Evolutionary conservation across 2,329 filamentous ascomycete genomes (phyloP).

Genomic region (Fusarium succisae): DNA sequence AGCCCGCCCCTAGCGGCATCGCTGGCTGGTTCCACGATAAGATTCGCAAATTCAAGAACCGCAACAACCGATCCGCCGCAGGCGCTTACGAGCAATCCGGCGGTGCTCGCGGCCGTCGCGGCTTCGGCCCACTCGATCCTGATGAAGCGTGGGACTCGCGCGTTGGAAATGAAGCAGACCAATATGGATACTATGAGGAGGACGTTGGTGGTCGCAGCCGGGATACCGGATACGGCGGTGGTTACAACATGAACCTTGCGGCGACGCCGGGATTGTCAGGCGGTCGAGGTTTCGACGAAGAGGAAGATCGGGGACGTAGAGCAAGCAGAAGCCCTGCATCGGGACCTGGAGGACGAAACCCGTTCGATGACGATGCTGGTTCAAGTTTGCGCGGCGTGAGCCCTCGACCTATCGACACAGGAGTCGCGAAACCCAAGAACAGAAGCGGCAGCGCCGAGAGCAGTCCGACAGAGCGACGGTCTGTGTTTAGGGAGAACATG

Average conservation of each 20-base stretch:
- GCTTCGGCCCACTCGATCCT: conserved; percentile 76
- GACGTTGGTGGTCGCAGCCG: conserved; percentile 46
- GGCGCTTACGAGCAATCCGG: conserved; percentile 76
- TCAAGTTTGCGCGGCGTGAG: conserved; percentile 76
- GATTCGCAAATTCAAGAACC: conserved; percentile 69
- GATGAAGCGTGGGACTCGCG: conserved; percentile 88
- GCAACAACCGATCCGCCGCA: conserved; percentile 71
- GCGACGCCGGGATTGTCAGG: conserved; percentile 46
- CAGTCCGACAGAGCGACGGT: conserved; percentile 74
- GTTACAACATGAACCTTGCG: conserved; percentile 61
- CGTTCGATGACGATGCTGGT: conserved; percentile 76
- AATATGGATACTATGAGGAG: conserved; percentile 78
- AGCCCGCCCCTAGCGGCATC: conserved; percentile 69
- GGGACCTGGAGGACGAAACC: conserved; percentile 58
- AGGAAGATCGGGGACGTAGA: conserved; percentile 53
- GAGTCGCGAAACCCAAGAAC: conserved; percentile 43
- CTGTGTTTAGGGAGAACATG: conserved; percentile 76
- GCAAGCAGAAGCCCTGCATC: conserved; percentile 55
- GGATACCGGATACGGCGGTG: conserved; percentile 48
- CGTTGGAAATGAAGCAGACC: conserved; percentile 77
- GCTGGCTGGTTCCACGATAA: conserved; percentile 78
- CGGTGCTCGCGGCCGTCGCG: conserved; percentile 57
- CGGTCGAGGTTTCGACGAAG: conserved; percentile 36
- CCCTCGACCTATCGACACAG: conserved; percentile 74
- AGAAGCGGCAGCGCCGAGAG: conserved; percentile 53